Evolutionary conservation across 148 eudicot genomes (phyloP).

Genomic region (Selenicereus undatus): DNA sequence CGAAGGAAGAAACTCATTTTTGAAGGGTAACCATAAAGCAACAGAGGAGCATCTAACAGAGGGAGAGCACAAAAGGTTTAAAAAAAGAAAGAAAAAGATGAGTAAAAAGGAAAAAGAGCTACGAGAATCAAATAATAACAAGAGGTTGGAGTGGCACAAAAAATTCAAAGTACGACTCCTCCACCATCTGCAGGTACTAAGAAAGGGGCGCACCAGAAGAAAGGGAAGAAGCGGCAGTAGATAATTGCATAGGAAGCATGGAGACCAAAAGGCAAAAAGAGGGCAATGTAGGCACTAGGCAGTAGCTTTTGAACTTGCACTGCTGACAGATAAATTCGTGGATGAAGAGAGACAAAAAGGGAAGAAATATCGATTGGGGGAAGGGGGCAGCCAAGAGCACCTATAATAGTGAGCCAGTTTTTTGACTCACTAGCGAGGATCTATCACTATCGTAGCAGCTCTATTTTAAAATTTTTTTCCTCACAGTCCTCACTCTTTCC

Average conservation of each 20-base stretch:
- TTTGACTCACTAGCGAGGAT: too few species aligned
- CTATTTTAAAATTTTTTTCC: too few species aligned
- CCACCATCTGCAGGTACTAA: constrained; percentile 43
- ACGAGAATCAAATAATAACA: constrained; percentile 29
- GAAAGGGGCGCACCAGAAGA: constrained; percentile 38
- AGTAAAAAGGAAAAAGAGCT: constrained; percentile 12
- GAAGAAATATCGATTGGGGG: constrained; percentile 52
- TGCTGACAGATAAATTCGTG: constrained; percentile 2
- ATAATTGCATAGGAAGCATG: constrained; percentile 57
- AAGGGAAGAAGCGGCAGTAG: constrained; percentile 35
- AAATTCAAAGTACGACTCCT: constrained; percentile 48
- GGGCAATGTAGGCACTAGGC: constrained; percentile 42
- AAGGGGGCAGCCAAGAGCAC: too few species aligned
- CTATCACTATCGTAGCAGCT: too few species aligned
- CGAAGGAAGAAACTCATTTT: constrained; percentile 26
- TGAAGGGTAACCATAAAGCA: constrained; percentile 30
- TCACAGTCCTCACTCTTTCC: too few species aligned
- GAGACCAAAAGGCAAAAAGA: constrained; percentile 44
- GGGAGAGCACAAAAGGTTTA: neutral
- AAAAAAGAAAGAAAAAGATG: constrained; percentile 5
- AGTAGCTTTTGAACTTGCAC: constrained; percentile 40
- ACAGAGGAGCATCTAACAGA: constrained; percentile 3
- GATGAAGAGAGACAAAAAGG: constrained; percentile 17
- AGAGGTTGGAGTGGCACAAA: too few species aligned
- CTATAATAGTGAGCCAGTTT: too few species aligned